Evolutionary conservation across 2,329 filamentous ascomycete genomes (phyloP).

Genomic region (Sporothrix luriei): DNA sequence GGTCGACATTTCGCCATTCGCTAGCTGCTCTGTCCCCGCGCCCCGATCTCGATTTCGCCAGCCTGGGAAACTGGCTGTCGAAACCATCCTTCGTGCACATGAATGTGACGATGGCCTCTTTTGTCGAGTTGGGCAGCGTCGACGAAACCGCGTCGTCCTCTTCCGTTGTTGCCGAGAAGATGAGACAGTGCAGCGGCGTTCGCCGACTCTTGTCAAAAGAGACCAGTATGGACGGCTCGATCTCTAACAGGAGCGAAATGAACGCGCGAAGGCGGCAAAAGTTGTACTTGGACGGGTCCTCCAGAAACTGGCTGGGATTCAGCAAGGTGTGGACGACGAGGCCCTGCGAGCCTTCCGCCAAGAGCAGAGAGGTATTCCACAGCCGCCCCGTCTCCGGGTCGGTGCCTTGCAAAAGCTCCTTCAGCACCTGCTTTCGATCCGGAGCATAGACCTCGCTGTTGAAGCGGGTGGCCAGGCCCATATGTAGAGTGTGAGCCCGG

Average conservation of each 20-base stretch:
- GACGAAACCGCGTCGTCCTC: neutral
- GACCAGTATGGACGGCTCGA: slow-evolving; percentile 4
- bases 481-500: slow-evolving; percentile 11
- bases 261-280: slow-evolving; percentile 21
- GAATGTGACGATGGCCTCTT: slow-evolving; percentile 20
- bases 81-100: slow-evolving; percentile 7
- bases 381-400: slow-evolving; percentile 10
- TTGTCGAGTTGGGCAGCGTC: neutral
- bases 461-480: neutral
- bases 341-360: slow-evolving; percentile 21
- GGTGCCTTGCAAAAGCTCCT: slow-evolving; percentile 3
- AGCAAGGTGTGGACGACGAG: slow-evolving; percentile 16
- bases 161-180: slow-evolving; percentile 4
- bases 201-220: slow-evolving; percentile 5
- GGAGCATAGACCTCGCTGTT: slow-evolving; percentile 8
- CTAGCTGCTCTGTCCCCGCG: neutral
- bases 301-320: slow-evolving; percentile 18
- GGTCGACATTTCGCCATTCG: neutral
- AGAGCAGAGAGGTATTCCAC: slow-evolving; percentile 17
- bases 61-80: neutral
- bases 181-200: slow-evolving; percentile 16
- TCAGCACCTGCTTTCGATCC: neutral
- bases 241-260: slow-evolving; percentile 7
- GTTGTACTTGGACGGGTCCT: slow-evolving; percentile 12
- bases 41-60: neutral